Conservation (phyloP, 2,329 filamentous ascomycete species). For the Sclerotinia borealis region DNA sequence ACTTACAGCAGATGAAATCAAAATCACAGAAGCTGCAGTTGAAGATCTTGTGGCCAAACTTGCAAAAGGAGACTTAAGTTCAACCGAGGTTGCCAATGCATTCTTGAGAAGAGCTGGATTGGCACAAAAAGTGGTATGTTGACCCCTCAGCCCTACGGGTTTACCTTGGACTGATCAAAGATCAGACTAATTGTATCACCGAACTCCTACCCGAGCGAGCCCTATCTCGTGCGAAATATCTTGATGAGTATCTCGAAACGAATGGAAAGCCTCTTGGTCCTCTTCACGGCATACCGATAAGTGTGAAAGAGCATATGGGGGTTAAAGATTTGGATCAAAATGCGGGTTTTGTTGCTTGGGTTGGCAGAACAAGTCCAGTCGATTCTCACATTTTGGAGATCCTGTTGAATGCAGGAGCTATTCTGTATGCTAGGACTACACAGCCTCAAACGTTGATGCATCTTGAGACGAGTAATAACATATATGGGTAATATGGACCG, state of each 20-base stretch:
- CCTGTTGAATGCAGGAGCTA: conserved; percentile 41
- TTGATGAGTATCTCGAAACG: conserved; percentile 32
- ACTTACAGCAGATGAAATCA: conserved; percentile 41
- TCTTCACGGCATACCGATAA: conserved; percentile 43
- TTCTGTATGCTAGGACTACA: conserved; percentile 48
- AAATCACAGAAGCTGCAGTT: conserved; percentile 43
- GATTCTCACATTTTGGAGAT: conserved; percentile 44
- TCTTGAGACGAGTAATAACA: conserved; percentile 44
- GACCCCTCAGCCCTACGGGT: not conserved
- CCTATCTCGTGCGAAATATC: conserved; percentile 29
- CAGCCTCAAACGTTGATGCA: conserved; percentile 51
- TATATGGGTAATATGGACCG: conserved; percentile 36
- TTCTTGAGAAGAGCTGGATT: conserved; percentile 50
- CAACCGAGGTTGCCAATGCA: conserved; percentile 42
- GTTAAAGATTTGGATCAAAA: conserved; percentile 44
- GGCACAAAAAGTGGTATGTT: conserved; percentile 42
- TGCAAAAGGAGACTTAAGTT: conserved; percentile 38
- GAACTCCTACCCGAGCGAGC: conserved; percentile 36
- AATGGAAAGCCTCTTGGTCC: conserved; percentile 33
- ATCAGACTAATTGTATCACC: conserved; percentile 42
- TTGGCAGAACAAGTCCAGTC: conserved; percentile 38
- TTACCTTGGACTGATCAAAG: not conserved
- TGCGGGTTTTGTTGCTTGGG: conserved; percentile 44
- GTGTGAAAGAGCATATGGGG: conserved; percentile 47
- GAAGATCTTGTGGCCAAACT: conserved; percentile 43